Conservation (phyloP, 768 basidiomycete genomes). For the Xerocomus brunneocitrinus region DNA sequence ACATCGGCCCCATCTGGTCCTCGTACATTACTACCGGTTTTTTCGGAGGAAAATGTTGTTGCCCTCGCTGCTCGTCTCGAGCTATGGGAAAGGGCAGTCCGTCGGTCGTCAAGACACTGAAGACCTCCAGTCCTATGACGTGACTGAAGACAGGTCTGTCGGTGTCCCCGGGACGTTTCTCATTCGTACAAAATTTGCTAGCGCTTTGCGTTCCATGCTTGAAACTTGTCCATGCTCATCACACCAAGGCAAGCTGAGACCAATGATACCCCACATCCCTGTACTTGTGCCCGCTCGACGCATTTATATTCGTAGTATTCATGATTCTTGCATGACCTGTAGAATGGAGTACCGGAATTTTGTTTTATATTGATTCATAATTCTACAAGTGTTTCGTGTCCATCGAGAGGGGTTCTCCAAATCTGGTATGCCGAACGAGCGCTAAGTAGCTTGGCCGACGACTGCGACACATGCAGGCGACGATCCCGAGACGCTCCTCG, state of each 20-base stretch:
- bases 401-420: not conserved
- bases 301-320: not conserved
- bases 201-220: not conserved
- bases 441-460: not conserved
- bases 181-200: not conserved
- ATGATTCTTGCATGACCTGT: not conserved
- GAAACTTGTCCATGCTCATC: not conserved
- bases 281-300: too few species aligned
- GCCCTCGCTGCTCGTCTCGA: constrained; percentile 24
- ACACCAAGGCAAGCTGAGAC: not conserved
- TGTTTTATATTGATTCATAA: too few species aligned
- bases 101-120: constrained; percentile 18
- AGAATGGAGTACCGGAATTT: too few species aligned
- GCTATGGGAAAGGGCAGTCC: constrained; percentile 27
- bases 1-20: constrained; percentile 6
- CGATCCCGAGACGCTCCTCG: constrained; percentile 25
- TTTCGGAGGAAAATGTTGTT: constrained; percentile 24
- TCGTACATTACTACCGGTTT: constrained; percentile 11
- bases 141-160: not conserved
- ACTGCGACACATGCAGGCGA: constrained; percentile 20
- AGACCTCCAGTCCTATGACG: not conserved
- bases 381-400: not conserved
- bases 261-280: not conserved
- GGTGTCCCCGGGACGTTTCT: too few species aligned
- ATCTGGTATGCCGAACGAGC: constrained; percentile 3